Percentiles rank a stretch among this genome's conserved stretches.
Evolutionary conservation across 495 filamentous ascomycete genomes (phyloP).

Genomic region (Penicillium atrosanguineum): DNA sequence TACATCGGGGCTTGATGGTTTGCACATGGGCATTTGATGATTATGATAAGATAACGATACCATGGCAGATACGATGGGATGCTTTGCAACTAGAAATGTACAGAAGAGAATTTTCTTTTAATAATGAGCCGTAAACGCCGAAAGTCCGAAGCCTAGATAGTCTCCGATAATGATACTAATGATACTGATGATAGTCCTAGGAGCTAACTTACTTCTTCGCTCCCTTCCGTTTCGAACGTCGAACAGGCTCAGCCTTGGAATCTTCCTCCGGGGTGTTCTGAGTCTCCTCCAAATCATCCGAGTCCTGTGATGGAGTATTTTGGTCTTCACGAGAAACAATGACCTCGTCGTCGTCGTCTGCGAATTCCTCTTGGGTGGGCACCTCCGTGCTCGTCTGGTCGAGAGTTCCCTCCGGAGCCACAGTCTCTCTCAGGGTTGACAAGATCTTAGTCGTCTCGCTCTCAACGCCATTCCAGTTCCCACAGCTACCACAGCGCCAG

Average conservation of each 20-base stretch:
- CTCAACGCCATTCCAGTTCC: conserved; percentile 79
- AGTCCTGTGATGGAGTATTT: conserved; percentile 8
- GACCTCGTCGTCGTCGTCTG: conserved; percentile 29
- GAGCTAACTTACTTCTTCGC: conserved; percentile 12
- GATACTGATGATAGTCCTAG: neutral
- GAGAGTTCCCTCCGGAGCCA: conserved; percentile 15
- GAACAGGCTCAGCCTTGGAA: conserved; percentile 14
- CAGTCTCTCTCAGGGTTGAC: conserved; percentile 29
- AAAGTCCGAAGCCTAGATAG: neutral
- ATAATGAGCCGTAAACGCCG: neutral
- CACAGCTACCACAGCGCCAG: conserved; percentile 88
- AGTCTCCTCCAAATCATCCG: conserved; percentile 12
- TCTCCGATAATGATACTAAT: neutral
- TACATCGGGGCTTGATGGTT: neutral
- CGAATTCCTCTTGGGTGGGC: conserved; percentile 18
- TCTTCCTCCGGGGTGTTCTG: conserved; percentile 10
- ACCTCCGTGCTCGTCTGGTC: conserved; percentile 20
- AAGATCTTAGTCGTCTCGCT: conserved; percentile 65
- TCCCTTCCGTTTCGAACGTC: conserved; percentile 21
- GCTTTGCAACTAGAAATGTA: neutral
- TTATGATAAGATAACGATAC: neutral
- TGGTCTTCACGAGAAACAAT: conserved; percentile 28
- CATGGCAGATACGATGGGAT: neutral
- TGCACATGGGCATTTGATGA: neutral
- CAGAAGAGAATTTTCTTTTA: neutral